Conservation (phyloP, 2,329 filamentous ascomycete genomes). For the Aureobasidium pullulans region DNA sequence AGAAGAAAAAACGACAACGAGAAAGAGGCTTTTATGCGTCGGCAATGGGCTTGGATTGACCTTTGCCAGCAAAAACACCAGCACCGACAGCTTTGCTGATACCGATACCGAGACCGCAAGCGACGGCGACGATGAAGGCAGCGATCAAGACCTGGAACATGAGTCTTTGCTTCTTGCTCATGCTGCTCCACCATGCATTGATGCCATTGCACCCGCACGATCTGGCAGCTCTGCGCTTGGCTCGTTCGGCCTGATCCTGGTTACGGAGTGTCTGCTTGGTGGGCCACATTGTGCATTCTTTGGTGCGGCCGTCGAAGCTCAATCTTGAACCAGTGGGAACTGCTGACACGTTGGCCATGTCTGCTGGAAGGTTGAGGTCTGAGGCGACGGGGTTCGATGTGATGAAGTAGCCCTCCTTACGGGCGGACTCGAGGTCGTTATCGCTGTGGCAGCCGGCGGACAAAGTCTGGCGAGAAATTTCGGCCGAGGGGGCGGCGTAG, state of each 20-base stretch:
- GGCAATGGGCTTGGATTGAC: slow-evolving; percentile 24
- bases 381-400: slow-evolving; percentile 31
- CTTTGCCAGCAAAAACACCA: slow-evolving; percentile 37
- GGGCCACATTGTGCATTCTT: slow-evolving; percentile 47
- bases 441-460: slow-evolving; percentile 25
- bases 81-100: slow-evolving; percentile 43
- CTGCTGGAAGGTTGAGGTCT: slow-evolving; percentile 28
- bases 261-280: slow-evolving; percentile 40
- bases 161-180: slow-evolving; percentile 38
- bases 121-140: slow-evolving; percentile 37
- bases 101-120: slow-evolving; percentile 42
- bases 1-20: neutral
- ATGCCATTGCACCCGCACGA: slow-evolving; percentile 30
- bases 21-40: neutral
- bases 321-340: slow-evolving; percentile 5
- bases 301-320: slow-evolving; percentile 27
- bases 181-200: slow-evolving; percentile 28
- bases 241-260: slow-evolving; percentile 28
- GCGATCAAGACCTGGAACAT: slow-evolving; percentile 39
- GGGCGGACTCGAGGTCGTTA: slow-evolving; percentile 33
- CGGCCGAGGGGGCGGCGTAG: slow-evolving; percentile 22
- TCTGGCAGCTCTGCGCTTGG: slow-evolving; percentile 20
- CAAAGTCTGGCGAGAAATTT: slow-evolving; percentile 12
- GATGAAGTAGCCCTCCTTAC: slow-evolving; percentile 22
- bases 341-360: neutral